Conservation (phyloP, 495 filamentous ascomycete genomes). For the Aspergillus bertholletiae region DNA sequence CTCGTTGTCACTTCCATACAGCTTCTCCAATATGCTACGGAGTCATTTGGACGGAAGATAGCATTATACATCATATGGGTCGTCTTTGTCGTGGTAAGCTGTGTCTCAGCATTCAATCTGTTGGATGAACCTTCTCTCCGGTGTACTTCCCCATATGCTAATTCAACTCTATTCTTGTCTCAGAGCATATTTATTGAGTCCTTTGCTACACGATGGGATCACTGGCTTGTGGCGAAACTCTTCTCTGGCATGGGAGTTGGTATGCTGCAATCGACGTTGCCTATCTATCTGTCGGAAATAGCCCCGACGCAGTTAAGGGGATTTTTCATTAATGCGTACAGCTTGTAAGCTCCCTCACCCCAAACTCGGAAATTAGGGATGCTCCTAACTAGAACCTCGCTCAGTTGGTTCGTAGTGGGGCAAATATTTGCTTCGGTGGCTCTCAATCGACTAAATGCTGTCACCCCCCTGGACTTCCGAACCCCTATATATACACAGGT, state of each 20-base stretch:
- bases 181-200: conserved; percentile 37
- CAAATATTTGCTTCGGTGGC: conserved; percentile 40
- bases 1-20: background rate
- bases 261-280: conserved; percentile 39
- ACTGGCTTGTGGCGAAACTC: conserved; percentile 40
- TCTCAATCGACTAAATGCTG: conserved; percentile 24
- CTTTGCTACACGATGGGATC: conserved; percentile 33
- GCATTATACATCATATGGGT: conserved; percentile 14
- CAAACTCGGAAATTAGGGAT: background rate
- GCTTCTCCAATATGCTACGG: conserved; percentile 31
- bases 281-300: conserved; percentile 38
- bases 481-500: conserved; percentile 42
- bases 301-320: conserved; percentile 37
- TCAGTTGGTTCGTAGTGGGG: conserved; percentile 36
- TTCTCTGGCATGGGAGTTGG: conserved; percentile 41
- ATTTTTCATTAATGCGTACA: conserved; percentile 39
- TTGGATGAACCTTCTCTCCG: too few relatives aligned
- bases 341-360: conserved; percentile 20
- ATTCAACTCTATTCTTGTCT: conserved; percentile 4
- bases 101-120: too few relatives aligned
- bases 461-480: conserved; percentile 28
- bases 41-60: conserved; percentile 14
- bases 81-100: conserved; percentile 7
- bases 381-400: background rate
- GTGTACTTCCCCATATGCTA: too few relatives aligned